A percentile compares a stretch with the other conserved stretches of the same genome.
These are phyloP conservation scores for Aspergillus hiratsukae DNA, from an alignment of 2,329 filamentous ascomycete genomes.

Conservation along the genomic window DNA sequence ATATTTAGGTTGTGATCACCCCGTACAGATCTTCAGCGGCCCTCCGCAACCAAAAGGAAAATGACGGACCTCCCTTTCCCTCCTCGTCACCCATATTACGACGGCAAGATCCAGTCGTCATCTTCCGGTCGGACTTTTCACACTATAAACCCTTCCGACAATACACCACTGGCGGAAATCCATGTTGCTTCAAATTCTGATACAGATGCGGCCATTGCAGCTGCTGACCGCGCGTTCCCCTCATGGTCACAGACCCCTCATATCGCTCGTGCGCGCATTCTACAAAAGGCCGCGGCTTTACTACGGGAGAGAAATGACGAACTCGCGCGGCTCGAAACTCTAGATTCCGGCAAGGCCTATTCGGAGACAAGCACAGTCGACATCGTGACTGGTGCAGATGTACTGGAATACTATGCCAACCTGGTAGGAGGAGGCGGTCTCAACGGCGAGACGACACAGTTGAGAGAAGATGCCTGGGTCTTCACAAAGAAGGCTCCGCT, in stretches of 20 bases:
- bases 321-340: conserved; percentile 72
- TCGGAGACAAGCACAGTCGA: conserved; percentile 82
- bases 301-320: conserved; percentile 73
- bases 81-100: conserved; percentile 67
- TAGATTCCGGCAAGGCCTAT: conserved; percentile 81
- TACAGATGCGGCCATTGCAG: conserved; percentile 66
- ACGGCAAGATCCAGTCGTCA: conserved; percentile 62
- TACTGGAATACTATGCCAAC: conserved; percentile 81
- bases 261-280: conserved; percentile 69
- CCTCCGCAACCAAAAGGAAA: conserved; percentile 2
- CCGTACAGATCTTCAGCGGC: conserved; percentile 23
- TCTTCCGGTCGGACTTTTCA: conserved; percentile 61
- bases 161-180: conserved; percentile 64
- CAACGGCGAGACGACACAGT: conserved; percentile 72
- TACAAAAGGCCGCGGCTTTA: conserved; percentile 69
- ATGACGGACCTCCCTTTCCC: conserved; percentile 40
- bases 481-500: conserved; percentile 78
- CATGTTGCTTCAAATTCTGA: conserved; percentile 63
- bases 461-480: conserved; percentile 73
- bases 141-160: conserved; percentile 70
- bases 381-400: conserved; percentile 75
- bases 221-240: conserved; percentile 67
- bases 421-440: conserved; percentile 71
- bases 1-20: neutral
- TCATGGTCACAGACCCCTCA: conserved; percentile 72